These are phyloP conservation scores for Ploettnerulaceae sp. DNA, from an alignment of 2,329 filamentous ascomycete species.

Conservation along the genomic window DNA sequence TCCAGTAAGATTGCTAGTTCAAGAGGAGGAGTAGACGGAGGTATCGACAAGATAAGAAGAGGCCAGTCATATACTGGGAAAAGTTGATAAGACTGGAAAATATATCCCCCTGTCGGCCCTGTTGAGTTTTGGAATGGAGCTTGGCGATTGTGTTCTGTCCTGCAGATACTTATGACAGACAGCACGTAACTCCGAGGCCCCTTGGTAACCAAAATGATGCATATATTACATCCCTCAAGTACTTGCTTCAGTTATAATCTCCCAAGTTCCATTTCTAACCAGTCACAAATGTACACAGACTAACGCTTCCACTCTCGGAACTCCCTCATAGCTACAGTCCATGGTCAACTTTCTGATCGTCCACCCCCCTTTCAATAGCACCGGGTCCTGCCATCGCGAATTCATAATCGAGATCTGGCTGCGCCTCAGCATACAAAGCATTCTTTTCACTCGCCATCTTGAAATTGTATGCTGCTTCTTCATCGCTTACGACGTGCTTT, in stretches of 20 bases:
- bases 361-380: conserved; percentile 31
- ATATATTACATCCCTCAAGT: too few relatives aligned
- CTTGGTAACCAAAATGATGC: too few relatives aligned
- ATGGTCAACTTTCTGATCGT: conserved; percentile 29
- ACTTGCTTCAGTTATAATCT: too few relatives aligned
- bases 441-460: conserved; percentile 45
- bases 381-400: conserved; percentile 39
- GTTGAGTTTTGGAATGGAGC: neutral
- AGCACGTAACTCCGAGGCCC: too few relatives aligned
- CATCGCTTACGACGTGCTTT: conserved; percentile 51
- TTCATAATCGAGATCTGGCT: conserved; percentile 44
- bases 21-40: neutral
- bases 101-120: neutral
- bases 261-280: too few relatives aligned
- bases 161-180: too few relatives aligned
- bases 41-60: neutral
- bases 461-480: conserved; percentile 50
- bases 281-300: too few relatives aligned
- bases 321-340: conserved; percentile 17
- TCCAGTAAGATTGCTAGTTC: neutral
- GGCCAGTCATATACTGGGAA: neutral
- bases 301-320: too few relatives aligned
- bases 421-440: conserved; percentile 42
- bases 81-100: neutral
- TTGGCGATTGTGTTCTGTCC: neutral